Base-by-base conservation (phyloP, 164 flowering plant species). In the Umbellularia californica region DNA sequence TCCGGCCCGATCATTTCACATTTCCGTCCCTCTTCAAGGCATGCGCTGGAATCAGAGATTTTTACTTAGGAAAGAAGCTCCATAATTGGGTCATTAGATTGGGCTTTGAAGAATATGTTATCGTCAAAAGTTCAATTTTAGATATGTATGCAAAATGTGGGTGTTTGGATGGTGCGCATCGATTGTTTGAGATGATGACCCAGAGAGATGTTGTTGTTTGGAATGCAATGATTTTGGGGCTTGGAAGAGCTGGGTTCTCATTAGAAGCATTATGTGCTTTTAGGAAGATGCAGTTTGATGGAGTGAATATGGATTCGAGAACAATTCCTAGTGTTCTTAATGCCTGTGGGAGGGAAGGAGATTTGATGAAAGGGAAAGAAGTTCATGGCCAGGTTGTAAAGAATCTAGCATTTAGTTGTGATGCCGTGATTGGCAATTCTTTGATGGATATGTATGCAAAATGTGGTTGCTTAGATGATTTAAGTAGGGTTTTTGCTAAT, bases 371-470 rank as follows among this genome's bases (percentile, higher is more conserved):
- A 81, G 92, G 88, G 76, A 86, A 81, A 75, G 90, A 88, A 68
- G 67, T 88, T 65, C 90, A 87, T 77, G 88, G 79, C 73, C 79
- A 77, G 64, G 80, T 84, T 10, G 30, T 82, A 3, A 88, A 81
- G 80, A 75, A 23, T 75, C 20, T 15, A 15, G 25, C n/a, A 0
- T 82, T 82, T 52, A 65, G 50, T 80, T 41, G 60, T 11, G 92
- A 88, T 77, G 69, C 79, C 47, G 85, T 82, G 2, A 75, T 87
- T 70, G 82, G 81, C 20, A 88, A 85, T 82, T 81, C 97, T 77
- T 85, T 92, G 5, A 81, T 92, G 71, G 89, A 90, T 72, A 89
- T 90, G 93, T 90, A 90, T 76, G 83, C 85, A 23, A 92, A 87
- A 77, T 86, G 89, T 78, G 85, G 88, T 19, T 51, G 51, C 24